A percentile compares a stretch with the other conserved stretches of the same genome.
phyloP scores from a whole-genome alignment of 202 grass and related monocot genomes.

The Digitaria exilis region DNA sequence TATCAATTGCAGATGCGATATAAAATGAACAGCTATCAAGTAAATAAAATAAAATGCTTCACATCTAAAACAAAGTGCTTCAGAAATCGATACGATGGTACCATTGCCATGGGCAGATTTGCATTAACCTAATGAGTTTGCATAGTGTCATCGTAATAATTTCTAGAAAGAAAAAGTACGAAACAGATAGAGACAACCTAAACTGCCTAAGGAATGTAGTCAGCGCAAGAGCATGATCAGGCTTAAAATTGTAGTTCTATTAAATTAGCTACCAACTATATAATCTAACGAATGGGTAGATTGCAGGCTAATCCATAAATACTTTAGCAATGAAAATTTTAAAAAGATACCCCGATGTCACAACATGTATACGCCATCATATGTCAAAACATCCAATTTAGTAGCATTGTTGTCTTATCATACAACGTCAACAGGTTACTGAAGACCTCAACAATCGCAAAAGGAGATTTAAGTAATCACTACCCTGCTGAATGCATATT shows the following conservation, averaged over 20 bases:
- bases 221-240: slow-evolving; percentile 17
- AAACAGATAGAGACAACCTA: slow-evolving; percentile 5
- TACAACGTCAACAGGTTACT: background rate
- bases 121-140: slow-evolving; percentile 18
- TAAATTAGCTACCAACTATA: background rate
- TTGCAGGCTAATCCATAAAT: background rate
- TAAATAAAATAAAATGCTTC: no score
- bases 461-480: background rate
- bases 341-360: no score
- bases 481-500: background rate
- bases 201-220: slow-evolving; percentile 2
- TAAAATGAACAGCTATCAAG: background rate
- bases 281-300: background rate
- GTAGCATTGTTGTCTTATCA: no score
- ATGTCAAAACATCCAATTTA: no score
- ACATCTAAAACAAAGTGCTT: background rate
- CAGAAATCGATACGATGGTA: background rate
- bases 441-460: background rate
- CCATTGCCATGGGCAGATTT: background rate
- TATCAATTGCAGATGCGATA: background rate
- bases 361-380: no score
- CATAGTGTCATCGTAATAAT: slow-evolving; percentile 22
- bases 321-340: slow-evolving; percentile 10
- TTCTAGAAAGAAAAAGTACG: slow-evolving; percentile 15
- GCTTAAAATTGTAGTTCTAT: background rate